Percentiles rank a stretch among this genome's conserved stretches.
These are phyloP conservation scores for Domatiomyces globalis DNA, from an alignment of 2,329 filamentous ascomycete genomes.

Conservation along the genomic window DNA sequence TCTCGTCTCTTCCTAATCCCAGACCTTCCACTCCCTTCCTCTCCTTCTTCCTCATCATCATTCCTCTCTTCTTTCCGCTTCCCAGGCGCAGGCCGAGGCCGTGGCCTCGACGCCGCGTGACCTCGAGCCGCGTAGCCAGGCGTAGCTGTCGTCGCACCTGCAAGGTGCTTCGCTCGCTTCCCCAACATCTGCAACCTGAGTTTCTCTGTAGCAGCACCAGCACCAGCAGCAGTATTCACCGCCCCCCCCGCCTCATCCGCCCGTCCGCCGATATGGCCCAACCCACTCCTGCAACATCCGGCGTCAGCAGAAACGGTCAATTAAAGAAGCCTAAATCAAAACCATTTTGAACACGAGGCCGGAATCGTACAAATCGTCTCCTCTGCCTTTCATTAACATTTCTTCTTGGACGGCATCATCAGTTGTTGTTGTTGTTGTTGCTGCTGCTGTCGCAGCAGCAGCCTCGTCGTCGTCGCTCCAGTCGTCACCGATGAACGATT, in stretches of 20 bases:
- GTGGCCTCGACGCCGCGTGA: conserved; percentile 2
- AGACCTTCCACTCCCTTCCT: conserved; percentile 1
- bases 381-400: neutral
- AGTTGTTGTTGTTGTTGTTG: neutral
- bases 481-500: neutral
- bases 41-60: conserved; percentile 9
- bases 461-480: neutral
- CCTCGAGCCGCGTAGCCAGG: too few relatives aligned
- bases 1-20: neutral
- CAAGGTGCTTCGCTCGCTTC: neutral
- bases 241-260: too few relatives aligned
- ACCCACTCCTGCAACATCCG: neutral
- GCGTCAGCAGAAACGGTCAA: neutral
- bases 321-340: neutral
- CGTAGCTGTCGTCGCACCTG: neutral
- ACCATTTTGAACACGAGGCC: too few relatives aligned
- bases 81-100: neutral
- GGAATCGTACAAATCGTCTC: neutral
- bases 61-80: conserved; percentile 2
- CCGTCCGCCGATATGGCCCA: neutral
- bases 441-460: too few relatives aligned
- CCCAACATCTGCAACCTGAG: neutral
- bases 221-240: neutral
- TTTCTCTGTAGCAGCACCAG: neutral
- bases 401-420: neutral